Evolutionary conservation across 495 filamentous ascomycete genomes (phyloP).

Genomic region (Aspergillus campestris): DNA sequence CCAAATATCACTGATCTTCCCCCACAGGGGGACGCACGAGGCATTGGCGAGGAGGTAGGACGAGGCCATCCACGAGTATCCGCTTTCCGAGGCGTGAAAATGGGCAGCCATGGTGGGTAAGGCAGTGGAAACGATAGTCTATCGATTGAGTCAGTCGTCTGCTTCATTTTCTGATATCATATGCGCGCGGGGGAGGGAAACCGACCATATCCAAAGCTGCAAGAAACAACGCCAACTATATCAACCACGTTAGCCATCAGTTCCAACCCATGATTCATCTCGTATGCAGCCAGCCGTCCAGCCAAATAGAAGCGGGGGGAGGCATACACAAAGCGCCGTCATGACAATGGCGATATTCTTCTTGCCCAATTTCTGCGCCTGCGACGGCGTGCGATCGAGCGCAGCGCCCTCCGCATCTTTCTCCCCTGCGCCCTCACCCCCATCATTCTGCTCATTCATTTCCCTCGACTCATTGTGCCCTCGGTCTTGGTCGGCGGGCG

Average conservation of each 20-base stretch:
- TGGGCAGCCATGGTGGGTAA: constrained; percentile 56
- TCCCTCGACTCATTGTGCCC: too few species aligned
- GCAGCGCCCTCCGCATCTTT: constrained; percentile 15
- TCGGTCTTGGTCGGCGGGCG: too few species aligned
- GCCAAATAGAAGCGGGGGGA: not conserved
- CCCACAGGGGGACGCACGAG: constrained; percentile 66
- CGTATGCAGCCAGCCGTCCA: too few species aligned
- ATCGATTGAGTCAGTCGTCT: not conserved
- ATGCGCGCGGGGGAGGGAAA: not conserved
- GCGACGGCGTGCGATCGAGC: constrained; percentile 29
- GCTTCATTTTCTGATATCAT: not conserved
- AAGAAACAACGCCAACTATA: constrained; percentile 43
- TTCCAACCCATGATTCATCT: not conserved
- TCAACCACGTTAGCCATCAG: constrained; percentile 7
- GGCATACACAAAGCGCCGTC: constrained; percentile 41
- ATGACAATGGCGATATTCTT: constrained; percentile 43
- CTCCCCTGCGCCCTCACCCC: constrained; percentile 16
- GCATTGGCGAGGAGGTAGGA: constrained; percentile 63
- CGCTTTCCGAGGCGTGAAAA: constrained; percentile 52
- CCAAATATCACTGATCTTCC: constrained; percentile 81
- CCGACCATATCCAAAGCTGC: constrained; percentile 47
- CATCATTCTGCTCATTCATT: constrained; percentile 1
- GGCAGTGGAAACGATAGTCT: constrained; percentile 48
- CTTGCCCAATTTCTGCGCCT: constrained; percentile 37
- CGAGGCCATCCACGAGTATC: constrained; percentile 72